A percentile compares a stretch with the other conserved stretches of the same genome.
Evolutionary conservation across 495 filamentous ascomycete genomes (phyloP).

Genomic region (Talaromyces borbonicus): DNA sequence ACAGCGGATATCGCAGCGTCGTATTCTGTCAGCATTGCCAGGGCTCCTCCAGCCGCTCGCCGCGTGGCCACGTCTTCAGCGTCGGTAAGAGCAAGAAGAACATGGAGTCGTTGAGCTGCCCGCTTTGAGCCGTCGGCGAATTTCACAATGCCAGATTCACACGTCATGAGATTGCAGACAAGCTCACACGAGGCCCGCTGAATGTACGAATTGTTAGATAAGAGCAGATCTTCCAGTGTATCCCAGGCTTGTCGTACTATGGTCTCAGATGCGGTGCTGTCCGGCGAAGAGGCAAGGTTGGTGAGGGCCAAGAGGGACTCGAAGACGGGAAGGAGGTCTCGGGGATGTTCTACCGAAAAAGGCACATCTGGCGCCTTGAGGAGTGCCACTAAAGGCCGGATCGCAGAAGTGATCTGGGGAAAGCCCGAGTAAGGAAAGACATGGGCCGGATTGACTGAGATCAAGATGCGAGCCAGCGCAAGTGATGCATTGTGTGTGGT

Average conservation of each 20-base stretch:
- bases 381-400: slow-evolving; percentile 68
- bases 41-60: slow-evolving; percentile 74
- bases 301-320: slow-evolving; percentile 86
- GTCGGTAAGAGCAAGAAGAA: slow-evolving; percentile 80
- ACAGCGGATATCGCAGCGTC: slow-evolving; percentile 62
- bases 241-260: slow-evolving; percentile 66
- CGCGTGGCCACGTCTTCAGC: slow-evolving; percentile 70
- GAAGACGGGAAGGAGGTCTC: slow-evolving; percentile 81
- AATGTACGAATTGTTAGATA: slow-evolving; percentile 65
- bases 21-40: slow-evolving; percentile 74
- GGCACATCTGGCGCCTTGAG: slow-evolving; percentile 40
- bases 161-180: slow-evolving; percentile 82
- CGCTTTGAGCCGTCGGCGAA: slow-evolving; percentile 62
- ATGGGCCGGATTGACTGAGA: slow-evolving; percentile 75
- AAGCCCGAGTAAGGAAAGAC: slow-evolving; percentile 72
- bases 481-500: slow-evolving; percentile 62
- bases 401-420: slow-evolving; percentile 61
- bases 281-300: slow-evolving; percentile 74
- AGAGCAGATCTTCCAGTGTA: slow-evolving; percentile 69
- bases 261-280: slow-evolving; percentile 52
- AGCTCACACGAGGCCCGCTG: slow-evolving; percentile 80
- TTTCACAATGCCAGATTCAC: slow-evolving; percentile 59
- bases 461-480: slow-evolving; percentile 82
- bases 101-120: slow-evolving; percentile 63
- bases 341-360: slow-evolving; percentile 46